Evolutionary conservation across 2,329 filamentous ascomycete species (phyloP).

Genomic region (Pseudovirgaria hyperparasitica): DNA sequence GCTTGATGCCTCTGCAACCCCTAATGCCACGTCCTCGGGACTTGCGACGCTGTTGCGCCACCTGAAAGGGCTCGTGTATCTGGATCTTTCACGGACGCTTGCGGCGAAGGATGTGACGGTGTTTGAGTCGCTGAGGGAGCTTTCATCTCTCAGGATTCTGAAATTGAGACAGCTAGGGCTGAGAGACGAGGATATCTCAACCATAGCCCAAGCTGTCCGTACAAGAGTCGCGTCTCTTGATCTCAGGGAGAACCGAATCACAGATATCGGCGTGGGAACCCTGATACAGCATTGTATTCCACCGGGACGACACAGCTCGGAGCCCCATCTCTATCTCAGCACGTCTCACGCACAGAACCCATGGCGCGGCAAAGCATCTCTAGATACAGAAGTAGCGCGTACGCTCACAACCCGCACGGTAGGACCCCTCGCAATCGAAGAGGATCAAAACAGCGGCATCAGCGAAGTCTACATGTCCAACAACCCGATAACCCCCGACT

Average conservation of each 20-base stretch:
- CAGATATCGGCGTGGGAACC: slow-evolving; percentile 39
- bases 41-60: slow-evolving; percentile 38
- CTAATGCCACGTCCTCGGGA: slow-evolving; percentile 43
- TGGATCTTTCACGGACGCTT: slow-evolving; percentile 44
- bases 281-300: slow-evolving; percentile 36
- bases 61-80: slow-evolving; percentile 42
- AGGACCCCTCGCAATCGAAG: slow-evolving; percentile 42
- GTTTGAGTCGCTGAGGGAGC: slow-evolving; percentile 31
- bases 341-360: no score
- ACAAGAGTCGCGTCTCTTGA: slow-evolving; percentile 43
- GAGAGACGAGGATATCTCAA: slow-evolving; percentile 38
- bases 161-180: slow-evolving; percentile 43
- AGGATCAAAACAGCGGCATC: slow-evolving; percentile 40
- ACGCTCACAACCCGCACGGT: slow-evolving; percentile 36
- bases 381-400: slow-evolving; percentile 35
- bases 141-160: slow-evolving; percentile 41
- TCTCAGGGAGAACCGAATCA: slow-evolving; percentile 43
- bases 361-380: no score
- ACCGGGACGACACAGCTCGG: slow-evolving; percentile 5
- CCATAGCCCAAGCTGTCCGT: slow-evolving; percentile 39
- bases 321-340: no score
- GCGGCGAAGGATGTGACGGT: slow-evolving; percentile 37
- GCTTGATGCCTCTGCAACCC: slow-evolving; percentile 43
- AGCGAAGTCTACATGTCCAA: slow-evolving; percentile 48
- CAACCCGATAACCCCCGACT: slow-evolving; percentile 42